Evolutionary conservation across 371 early-diverging fungal species (phyloP).

Genomic region (Gilbertella persicaria): DNA sequence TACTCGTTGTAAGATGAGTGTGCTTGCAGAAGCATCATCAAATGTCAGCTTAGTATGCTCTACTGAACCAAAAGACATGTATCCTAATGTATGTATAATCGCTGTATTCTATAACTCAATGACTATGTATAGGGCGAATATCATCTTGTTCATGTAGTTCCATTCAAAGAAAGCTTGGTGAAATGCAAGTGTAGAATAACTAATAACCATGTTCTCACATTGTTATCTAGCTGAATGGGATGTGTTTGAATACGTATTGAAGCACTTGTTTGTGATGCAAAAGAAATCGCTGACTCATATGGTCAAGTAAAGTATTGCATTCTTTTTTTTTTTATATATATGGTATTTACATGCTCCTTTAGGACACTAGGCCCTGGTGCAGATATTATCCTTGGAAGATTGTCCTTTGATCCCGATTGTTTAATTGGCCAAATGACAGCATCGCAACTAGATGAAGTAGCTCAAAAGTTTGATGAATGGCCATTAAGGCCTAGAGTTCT

Average conservation of each 20-base stretch:
- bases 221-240: constrained; percentile 52
- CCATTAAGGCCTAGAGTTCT: constrained; percentile 53
- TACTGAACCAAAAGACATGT: constrained; percentile 24
- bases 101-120: not conserved
- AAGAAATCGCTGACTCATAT: constrained; percentile 45
- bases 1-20: constrained; percentile 47
- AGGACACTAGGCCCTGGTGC: constrained; percentile 67
- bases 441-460: constrained; percentile 57
- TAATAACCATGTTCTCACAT: not conserved
- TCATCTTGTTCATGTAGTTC: constrained; percentile 46
- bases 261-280: constrained; percentile 55
- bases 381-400: constrained; percentile 54
- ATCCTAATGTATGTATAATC: constrained; percentile 26
- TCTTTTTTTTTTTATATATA: not conserved
- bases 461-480: constrained; percentile 65
- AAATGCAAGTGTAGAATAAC: constrained; percentile 34
- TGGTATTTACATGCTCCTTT: not conserved
- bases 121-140: constrained; percentile 38
- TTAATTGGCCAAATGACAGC: constrained; percentile 54
- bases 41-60: constrained; percentile 24
- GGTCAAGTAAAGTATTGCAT: constrained; percentile 48
- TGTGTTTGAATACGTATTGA: constrained; percentile 58
- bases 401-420: constrained; percentile 52
- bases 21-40: constrained; percentile 43
- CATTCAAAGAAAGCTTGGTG: constrained; percentile 41